Base-by-base conservation (phyloP, 106 monocot species). In the Posidonia australis region DNA sequence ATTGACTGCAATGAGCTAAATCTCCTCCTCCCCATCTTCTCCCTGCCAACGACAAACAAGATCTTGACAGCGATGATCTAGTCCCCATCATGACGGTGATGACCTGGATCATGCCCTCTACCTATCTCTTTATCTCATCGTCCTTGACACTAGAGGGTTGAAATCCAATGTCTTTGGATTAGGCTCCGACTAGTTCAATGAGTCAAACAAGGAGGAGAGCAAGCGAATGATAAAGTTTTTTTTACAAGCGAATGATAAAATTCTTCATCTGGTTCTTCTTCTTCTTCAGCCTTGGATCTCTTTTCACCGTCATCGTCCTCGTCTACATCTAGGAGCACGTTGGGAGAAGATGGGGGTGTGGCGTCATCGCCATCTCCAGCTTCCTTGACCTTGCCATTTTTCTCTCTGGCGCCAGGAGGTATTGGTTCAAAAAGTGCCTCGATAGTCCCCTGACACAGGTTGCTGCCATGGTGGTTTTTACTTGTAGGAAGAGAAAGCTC, bases 191-290 rank as follows among this genome's bases (percentile, higher is more conserved):
- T 83, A 86, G 74, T 86, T 82, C 82, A 83, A 86, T 62, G 86
- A 83, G 80, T 54, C 58, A 13, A 47, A 83, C 72, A 62, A 14
- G 13, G 54, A 1, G 32, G 86, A 86, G 72, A 74, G 63, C 69
- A 29, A 27, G 49, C 60, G 55, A n/a, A n/a, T n/a, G n/a, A n/a
- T n/a, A n/a, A n/a, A n/a, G n/a, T n/a, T n/a, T n/a, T n/a, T n/a
- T n/a, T n/a, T n/a, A n/a, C n/a, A n/a, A n/a, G n/a, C n/a, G n/a
- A 43, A 86, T 86, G 86, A 62, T 69, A 44, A 60, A 16, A n/a
- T 86, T 86, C 80, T 86, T 86, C 83, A 80, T 54, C 74, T 86
- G 83, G 83, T 86, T 86, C 80, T 83, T 80, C 79, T 86, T 86
- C 83, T 72, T 86, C 80, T 77, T 86, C 49, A 83, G 83, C 68